A percentile compares a stretch with the other conserved stretches of the same genome.
phyloP scores from a whole-genome alignment of 768 basidiomycete species.

The Suillus alpinus region DNA sequence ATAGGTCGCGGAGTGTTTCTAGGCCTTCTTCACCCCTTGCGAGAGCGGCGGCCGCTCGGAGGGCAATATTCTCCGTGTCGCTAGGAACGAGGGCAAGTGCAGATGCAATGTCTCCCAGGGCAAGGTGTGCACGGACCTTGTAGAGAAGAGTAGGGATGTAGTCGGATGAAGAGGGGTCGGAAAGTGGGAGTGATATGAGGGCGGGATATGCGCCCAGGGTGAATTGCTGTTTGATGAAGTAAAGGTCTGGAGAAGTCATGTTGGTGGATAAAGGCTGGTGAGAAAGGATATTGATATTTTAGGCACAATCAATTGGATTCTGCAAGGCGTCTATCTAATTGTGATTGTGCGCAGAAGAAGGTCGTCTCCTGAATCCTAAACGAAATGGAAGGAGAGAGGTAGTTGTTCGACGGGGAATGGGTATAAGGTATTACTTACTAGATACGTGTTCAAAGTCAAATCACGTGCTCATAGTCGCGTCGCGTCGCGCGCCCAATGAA shows the following conservation, averaged over 20 bases:
- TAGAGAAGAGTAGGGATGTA: conserved; percentile 68
- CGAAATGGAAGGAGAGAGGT: too few species aligned
- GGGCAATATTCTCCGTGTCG: conserved; percentile 59
- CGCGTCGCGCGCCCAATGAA: too few species aligned
- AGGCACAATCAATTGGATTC: neutral
- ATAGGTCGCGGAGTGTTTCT: conserved; percentile 81
- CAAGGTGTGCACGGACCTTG: conserved; percentile 75
- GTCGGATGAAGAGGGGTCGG: conserved; percentile 60
- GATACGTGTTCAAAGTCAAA: neutral
- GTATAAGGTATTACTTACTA: too few species aligned
- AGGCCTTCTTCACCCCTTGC: conserved; percentile 63
- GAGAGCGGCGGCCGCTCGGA: conserved; percentile 71
- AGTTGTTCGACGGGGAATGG: too few species aligned
- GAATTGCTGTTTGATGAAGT: conserved; percentile 74
- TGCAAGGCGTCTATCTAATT: neutral
- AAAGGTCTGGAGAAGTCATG: conserved; percentile 63
- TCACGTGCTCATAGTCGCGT: neutral
- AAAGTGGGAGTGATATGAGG: conserved; percentile 52
- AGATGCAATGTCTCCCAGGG: conserved; percentile 56
- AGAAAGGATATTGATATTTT: neutral
- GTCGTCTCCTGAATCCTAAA: neutral
- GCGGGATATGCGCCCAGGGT: conserved; percentile 71
- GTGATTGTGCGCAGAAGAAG: neutral
- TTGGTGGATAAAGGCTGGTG: conserved; percentile 6
- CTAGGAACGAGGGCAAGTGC: conserved; percentile 56